phyloP scores from a whole-genome alignment of 1,284 basidiomycete species.

The Moniliella sp. region DNA sequence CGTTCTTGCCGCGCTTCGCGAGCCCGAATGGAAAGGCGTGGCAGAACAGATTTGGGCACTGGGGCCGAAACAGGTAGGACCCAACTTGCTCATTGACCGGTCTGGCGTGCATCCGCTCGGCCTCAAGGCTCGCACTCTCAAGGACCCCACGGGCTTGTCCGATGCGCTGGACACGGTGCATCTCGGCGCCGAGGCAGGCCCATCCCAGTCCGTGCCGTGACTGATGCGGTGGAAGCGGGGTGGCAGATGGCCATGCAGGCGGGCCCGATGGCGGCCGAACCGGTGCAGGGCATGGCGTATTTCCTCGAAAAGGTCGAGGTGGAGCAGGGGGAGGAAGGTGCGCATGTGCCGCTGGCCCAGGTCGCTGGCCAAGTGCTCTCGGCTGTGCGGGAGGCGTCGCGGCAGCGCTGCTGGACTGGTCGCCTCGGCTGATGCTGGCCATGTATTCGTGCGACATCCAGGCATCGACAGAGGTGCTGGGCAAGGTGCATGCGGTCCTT shows the following conservation, averaged over 20 bases:
- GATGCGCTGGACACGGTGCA: neutral
- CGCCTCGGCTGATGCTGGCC: slow-evolving; percentile 79
- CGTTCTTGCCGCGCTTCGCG: too few relatives aligned
- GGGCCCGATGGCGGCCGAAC: slow-evolving; percentile 83
- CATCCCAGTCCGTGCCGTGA: slow-evolving; percentile 8
- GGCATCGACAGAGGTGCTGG: slow-evolving; percentile 85
- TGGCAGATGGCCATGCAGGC: slow-evolving; percentile 85
- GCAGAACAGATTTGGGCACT: slow-evolving; percentile 66
- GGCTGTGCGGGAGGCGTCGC: slow-evolving; percentile 64
- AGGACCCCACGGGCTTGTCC: neutral
- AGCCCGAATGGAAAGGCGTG: slow-evolving; percentile 59
- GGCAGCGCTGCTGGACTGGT: slow-evolving; percentile 82
- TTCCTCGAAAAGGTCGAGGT: slow-evolving; percentile 59
- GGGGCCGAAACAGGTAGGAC: slow-evolving; percentile 66
- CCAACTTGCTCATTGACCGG: slow-evolving; percentile 61
- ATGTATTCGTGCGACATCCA: slow-evolving; percentile 99
- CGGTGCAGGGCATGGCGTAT: slow-evolving; percentile 76
- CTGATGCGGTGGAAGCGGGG: slow-evolving; percentile 53
- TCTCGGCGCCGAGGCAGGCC: neutral
- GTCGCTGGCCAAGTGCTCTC: slow-evolving; percentile 73
- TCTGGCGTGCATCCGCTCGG: neutral
- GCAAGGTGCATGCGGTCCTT: slow-evolving; percentile 90
- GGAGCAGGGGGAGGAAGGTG: slow-evolving; percentile 42
- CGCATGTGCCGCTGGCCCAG: slow-evolving; percentile 48
- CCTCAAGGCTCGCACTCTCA: neutral